These are phyloP conservation scores for Candida quercuum DNA, from an alignment of 805 yeast species.

Conservation along the genomic window DNA sequence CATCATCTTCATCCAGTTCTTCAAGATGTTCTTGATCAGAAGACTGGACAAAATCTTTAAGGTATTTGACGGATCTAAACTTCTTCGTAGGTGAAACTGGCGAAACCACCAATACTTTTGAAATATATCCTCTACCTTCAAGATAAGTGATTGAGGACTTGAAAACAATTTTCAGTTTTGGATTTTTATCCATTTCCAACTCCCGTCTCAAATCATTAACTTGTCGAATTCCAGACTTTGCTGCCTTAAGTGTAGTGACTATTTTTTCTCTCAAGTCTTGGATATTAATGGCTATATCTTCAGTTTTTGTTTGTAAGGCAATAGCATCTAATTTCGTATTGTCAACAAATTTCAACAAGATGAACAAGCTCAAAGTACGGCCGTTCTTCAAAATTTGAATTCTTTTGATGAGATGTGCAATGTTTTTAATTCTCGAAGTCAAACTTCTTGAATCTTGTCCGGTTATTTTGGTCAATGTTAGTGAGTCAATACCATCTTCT, in stretches of 20 bases:
- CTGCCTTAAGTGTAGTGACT: conserved; percentile 45
- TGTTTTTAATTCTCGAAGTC: conserved; percentile 52
- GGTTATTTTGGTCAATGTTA: conserved; percentile 48
- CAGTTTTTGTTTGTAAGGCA: conserved; percentile 14
- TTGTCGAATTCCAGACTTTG: conserved; percentile 57
- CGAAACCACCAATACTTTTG: conserved; percentile 46
- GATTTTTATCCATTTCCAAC: conserved; percentile 41
- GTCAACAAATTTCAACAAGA: conserved; percentile 40
- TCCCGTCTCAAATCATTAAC: conserved; percentile 58
- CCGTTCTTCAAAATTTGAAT: conserved; percentile 34
- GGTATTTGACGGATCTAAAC: conserved; percentile 40
- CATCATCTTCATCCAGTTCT: conserved; percentile 24
- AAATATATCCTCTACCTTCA: conserved; percentile 39
- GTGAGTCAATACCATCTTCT: conserved; percentile 51
- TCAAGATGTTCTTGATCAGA: conserved; percentile 25
- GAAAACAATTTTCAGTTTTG: conserved; percentile 39
- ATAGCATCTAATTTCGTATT: conserved; percentile 17
- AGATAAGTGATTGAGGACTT: conserved; percentile 42
- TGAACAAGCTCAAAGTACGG: conserved; percentile 48
- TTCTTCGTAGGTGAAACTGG: conserved; percentile 40
- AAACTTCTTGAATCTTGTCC: conserved; percentile 70
- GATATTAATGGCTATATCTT: conserved; percentile 23
- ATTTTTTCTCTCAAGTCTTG: conserved; percentile 30
- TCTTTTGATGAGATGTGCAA: conserved; percentile 46
- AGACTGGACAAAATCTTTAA: conserved; percentile 33